Percentiles rank a stretch among this genome's conserved stretches.
phyloP scores from a whole-genome alignment of 352 stramenopile species.

The Pythium sukuiense region DNA sequence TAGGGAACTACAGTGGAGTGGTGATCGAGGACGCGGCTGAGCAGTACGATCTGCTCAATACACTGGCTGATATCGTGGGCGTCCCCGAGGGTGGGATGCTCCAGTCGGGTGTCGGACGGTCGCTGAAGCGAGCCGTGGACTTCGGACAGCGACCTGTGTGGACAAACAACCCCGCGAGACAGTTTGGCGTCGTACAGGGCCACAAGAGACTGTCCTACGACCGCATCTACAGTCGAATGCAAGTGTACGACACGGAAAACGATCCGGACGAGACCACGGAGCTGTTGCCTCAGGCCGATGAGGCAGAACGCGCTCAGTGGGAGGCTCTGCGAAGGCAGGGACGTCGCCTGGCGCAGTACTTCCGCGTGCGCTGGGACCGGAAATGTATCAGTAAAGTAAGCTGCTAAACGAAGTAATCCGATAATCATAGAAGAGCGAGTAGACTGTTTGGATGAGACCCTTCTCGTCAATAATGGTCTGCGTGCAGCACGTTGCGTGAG shows the following conservation, averaged over 20 bases:
- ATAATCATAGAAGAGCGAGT: neutral
- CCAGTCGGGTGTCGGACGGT: slow-evolving; percentile 23
- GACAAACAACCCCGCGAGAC: slow-evolving; percentile 49
- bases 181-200: slow-evolving; percentile 38
- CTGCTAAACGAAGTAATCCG: neutral
- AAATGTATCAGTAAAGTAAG: neutral
- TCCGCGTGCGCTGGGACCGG: neutral
- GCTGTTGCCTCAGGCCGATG: neutral
- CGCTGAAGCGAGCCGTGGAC: slow-evolving; percentile 35
- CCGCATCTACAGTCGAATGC: slow-evolving; percentile 28
- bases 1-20: slow-evolving; percentile 10
- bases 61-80: slow-evolving; percentile 22
- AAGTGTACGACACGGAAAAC: slow-evolving; percentile 35
- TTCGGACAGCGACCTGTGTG: slow-evolving; percentile 38
- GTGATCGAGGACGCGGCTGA: slow-evolving; percentile 13
- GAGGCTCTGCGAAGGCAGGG: neutral
- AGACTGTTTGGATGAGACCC: too few species aligned
- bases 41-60: slow-evolving; percentile 29
- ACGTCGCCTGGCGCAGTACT: neutral
- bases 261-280: slow-evolving; percentile 41
- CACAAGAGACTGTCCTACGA: slow-evolving; percentile 43
- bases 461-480: too few species aligned
- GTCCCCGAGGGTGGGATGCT: slow-evolving; percentile 17
- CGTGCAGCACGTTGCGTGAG: too few species aligned
- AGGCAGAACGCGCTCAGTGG: neutral